Conservation (phyloP, 2,329 filamentous ascomycete genomes). For the Fusarium chuoi region DNA sequence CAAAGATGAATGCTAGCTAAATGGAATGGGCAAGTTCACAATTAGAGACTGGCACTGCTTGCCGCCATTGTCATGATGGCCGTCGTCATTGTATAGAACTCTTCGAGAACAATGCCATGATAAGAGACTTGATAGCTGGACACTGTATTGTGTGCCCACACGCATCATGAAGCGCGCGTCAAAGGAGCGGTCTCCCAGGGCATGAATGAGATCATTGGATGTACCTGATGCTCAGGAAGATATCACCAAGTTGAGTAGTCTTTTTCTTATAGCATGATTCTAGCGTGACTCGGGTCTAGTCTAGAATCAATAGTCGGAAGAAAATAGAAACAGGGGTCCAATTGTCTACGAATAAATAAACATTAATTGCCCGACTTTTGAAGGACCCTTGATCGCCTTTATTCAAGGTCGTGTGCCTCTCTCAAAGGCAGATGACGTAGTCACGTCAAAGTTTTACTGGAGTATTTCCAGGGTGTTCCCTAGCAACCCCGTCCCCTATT, state of each 20-base stretch:
- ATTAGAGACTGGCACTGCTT: neutral
- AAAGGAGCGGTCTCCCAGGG: neutral
- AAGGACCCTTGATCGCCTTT: constrained; percentile 5
- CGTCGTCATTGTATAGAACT: neutral
- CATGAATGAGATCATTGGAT: neutral
- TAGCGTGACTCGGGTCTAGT: neutral
- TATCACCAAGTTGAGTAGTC: constrained; percentile 14
- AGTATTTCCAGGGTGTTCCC: constrained; percentile 32
- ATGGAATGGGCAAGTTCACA: neutral
- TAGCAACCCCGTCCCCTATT: constrained; percentile 33
- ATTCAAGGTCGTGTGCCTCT: neutral
- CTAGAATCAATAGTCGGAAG: neutral
- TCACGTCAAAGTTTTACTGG: neutral
- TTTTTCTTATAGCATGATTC: neutral
- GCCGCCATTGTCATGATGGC: neutral
- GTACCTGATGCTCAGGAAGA: constrained; percentile 37
- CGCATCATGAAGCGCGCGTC: neutral
- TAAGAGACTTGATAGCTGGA: neutral
- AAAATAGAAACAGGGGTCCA: neutral
- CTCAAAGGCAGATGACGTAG: constrained; percentile 34
- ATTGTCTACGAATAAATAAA: neutral
- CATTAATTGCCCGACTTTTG: neutral
- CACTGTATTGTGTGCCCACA: neutral
- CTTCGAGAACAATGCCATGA: neutral
- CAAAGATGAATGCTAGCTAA: neutral